Evolutionary conservation across 1,139 yeast species (phyloP).

Genomic region (Wickerhamomyces sp.): DNA sequence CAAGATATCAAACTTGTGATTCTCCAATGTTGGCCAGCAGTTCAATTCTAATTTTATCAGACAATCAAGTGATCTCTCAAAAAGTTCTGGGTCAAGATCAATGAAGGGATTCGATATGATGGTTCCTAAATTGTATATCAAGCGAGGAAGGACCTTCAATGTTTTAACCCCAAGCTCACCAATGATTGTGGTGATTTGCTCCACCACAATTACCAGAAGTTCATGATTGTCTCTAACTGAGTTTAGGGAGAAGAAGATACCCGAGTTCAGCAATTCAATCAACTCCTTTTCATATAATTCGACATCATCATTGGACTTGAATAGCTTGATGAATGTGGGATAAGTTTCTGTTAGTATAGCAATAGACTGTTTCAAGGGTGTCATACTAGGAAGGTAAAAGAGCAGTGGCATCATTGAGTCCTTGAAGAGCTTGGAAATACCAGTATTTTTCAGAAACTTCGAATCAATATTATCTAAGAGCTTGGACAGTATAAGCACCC

Average conservation of each 20-base stretch:
- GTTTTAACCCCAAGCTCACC: constrained; percentile 10
- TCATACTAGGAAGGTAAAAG: constrained; percentile 42
- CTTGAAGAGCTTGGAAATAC: constrained; percentile 39
- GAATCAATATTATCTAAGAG: constrained; percentile 25
- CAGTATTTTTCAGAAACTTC: constrained; percentile 32
- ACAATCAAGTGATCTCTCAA: constrained; percentile 16
- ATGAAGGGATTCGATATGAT: constrained; percentile 20
- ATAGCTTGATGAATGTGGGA: constrained; percentile 19
- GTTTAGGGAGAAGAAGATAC: constrained; percentile 15
- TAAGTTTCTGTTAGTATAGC: constrained; percentile 19
- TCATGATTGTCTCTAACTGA: constrained; percentile 16
- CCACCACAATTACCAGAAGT: constrained; percentile 9
- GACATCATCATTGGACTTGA: constrained; percentile 1
- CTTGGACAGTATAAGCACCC: constrained; percentile 32
- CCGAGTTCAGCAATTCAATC: constrained; percentile 15
- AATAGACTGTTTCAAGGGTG: constrained; percentile 27
- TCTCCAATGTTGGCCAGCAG: constrained; percentile 30
- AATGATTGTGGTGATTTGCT: constrained; percentile 9
- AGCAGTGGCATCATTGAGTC: constrained; percentile 37
- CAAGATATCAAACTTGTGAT: constrained; percentile 30
- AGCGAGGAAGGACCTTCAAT: constrained; percentile 14
- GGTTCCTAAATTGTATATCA: constrained; percentile 22
- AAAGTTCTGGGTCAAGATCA: constrained; percentile 10
- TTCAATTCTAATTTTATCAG: constrained; percentile 21
- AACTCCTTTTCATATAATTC: constrained; percentile 3